A percentile compares a stretch with the other conserved stretches of the same genome.
Conservation (phyloP, 2,329 filamentous ascomycete species). For the Colletotrichum limetticola region DNA sequence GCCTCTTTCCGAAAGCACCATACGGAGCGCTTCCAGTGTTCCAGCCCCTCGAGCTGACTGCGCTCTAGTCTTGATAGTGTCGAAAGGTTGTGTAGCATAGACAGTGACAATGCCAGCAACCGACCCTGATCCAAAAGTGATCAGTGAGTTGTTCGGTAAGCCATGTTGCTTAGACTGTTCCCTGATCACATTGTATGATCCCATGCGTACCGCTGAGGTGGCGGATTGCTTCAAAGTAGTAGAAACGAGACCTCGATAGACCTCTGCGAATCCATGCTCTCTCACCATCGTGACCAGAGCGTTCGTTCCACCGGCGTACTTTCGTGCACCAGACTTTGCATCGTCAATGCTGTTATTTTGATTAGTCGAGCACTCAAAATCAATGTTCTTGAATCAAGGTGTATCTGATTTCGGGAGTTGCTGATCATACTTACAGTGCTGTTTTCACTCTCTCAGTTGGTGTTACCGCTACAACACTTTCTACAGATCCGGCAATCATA, state of each 20-base stretch:
- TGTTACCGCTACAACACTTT: constrained; percentile 72
- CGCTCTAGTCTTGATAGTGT: constrained; percentile 71
- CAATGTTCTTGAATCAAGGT: background rate
- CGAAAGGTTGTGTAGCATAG: constrained; percentile 69
- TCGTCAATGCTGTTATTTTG: constrained; percentile 46
- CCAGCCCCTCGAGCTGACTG: constrained; percentile 69
- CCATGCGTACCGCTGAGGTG: constrained; percentile 59
- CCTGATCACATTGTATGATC: constrained; percentile 59
- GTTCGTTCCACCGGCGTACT: constrained; percentile 44
- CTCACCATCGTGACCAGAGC: constrained; percentile 46
- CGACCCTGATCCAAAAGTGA: constrained; percentile 71
- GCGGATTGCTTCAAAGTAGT: constrained; percentile 60
- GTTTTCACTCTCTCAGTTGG: constrained; percentile 77
- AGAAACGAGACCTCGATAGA: constrained; percentile 56
- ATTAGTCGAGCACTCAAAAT: background rate
- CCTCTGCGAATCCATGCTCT: constrained; percentile 52
- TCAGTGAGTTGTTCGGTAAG: constrained; percentile 36
- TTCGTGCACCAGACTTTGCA: constrained; percentile 42
- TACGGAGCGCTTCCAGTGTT: constrained; percentile 65
- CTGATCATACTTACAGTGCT: constrained; percentile 54
- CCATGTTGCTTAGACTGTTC: constrained; percentile 41
- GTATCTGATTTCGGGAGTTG: background rate
- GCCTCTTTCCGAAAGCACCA: constrained; percentile 66
- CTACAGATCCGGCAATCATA: constrained; percentile 71
- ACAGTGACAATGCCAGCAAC: constrained; percentile 70